Percentiles rank a stretch among this genome's conserved stretches.
phyloP scores from a whole-genome alignment of 2,329 filamentous ascomycete species.

The Scedosporium boydii region DNA sequence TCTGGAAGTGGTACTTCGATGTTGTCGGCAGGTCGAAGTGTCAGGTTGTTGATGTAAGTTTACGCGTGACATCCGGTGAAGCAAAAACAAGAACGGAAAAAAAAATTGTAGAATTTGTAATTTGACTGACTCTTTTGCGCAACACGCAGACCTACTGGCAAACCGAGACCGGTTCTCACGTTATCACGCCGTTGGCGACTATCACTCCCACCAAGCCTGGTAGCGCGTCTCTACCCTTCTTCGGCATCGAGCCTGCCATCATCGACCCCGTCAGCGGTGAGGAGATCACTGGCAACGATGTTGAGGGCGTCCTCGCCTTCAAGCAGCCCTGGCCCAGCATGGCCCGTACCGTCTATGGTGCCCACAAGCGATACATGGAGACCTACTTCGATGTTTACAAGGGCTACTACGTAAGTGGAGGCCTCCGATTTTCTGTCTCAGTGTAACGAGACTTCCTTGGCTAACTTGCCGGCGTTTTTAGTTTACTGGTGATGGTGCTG shows the following conservation, averaged over 20 bases:
- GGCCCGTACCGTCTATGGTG: slow-evolving; percentile 95
- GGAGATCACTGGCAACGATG: slow-evolving; percentile 90
- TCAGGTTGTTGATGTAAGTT: slow-evolving; percentile 85
- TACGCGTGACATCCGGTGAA: background rate
- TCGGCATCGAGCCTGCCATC: slow-evolving; percentile 94
- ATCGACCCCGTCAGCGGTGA: slow-evolving; percentile 93
- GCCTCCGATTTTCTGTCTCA: slow-evolving; percentile 5
- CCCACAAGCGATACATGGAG: slow-evolving; percentile 97
- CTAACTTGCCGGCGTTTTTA: slow-evolving; percentile 20
- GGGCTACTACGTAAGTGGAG: slow-evolving; percentile 78
- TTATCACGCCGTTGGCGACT: slow-evolving; percentile 87
- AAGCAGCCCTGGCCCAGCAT: slow-evolving; percentile 98
- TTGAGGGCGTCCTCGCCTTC: slow-evolving; percentile 93
- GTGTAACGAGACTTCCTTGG: background rate
- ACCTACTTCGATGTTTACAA: slow-evolving; percentile 97
- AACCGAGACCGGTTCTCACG: slow-evolving; percentile 95
- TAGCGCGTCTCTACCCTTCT: slow-evolving; percentile 92
- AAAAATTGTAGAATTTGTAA: background rate
- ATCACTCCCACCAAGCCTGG: slow-evolving; percentile 95
- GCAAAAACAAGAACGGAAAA: background rate
- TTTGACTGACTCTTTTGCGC: background rate
- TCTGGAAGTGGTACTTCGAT: slow-evolving; percentile 99
- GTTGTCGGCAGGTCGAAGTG: slow-evolving; percentile 87
- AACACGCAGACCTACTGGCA: slow-evolving; percentile 87
- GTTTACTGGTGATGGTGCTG: slow-evolving; percentile 91